Base-by-base conservation (phyloP, 192 early-diverging fungal species). In the Gryganskiella cystojenkinii region DNA sequence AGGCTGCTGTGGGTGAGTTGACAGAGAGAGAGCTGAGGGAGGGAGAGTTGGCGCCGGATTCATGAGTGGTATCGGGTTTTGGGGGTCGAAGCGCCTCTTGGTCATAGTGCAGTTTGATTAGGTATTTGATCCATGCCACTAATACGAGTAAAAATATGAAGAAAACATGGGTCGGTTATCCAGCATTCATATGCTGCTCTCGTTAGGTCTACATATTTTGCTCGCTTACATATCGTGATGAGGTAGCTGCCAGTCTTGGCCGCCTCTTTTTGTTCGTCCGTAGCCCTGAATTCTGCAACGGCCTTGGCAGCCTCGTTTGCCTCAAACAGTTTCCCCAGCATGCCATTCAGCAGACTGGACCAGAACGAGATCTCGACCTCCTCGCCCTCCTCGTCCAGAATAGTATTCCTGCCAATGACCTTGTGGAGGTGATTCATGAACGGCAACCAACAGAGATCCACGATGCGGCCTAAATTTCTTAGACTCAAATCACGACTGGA, bases 111-210 rank as follows among this genome's bases (percentile, higher is more conserved):
- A 63, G 42, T 37, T 68, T 78, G 6, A 78, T 56, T 3, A 78
- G 43, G 17, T 78, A 28, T 15, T 78, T 78, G 53, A 78, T 67
- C 73, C 73, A 78, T 27, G 72, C 72, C 72, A 75, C 72, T 75
- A 51, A 15, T 2, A 30, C 13, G 7, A 10, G 15, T n/a, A 11
- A 4, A 7, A 22, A 43, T 28, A 53, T 14, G 20, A 53, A 44
- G 28, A 59, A 0, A 10, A 42, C 14, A 3, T 19, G 2, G 2
- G 19, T 22, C 24, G 34, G 4, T 2, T 30, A 8, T 9, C 27
- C n/a, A n/a, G n/a, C n/a, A n/a, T n/a, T n/a, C n/a, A n/a, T n/a
- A n/a, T n/a, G n/a, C n/a, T n/a, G n/a, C n/a, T n/a, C n/a, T 25
- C 14, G 17, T 20, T 24, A 47, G 25, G 44, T 10, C 30, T 24